Conservation (phyloP, 2,329 filamentous ascomycete genomes). For the Calonectria fujianensis region DNA sequence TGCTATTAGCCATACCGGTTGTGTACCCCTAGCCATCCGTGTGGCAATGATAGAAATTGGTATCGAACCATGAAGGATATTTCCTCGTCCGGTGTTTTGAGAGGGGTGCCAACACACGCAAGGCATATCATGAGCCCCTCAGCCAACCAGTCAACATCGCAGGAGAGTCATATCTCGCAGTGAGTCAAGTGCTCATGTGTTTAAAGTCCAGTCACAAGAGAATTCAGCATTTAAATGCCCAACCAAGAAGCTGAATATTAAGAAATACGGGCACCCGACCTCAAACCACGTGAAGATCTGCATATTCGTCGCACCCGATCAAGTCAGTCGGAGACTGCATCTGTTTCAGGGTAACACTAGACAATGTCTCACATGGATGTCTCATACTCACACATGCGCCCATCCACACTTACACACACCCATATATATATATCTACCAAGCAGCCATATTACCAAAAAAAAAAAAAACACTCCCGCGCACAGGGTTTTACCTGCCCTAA, state of each 20-base stretch:
- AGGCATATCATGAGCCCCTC: not conserved
- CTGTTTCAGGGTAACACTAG: slow-evolving; percentile 9
- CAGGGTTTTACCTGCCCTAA: not conserved
- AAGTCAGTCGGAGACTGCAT: slow-evolving; percentile 2
- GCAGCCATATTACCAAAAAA: not conserved
- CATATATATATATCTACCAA: not conserved
- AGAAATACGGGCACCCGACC: slow-evolving; percentile 12
- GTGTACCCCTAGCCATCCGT: not conserved
- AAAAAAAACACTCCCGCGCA: not conserved
- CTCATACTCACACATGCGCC: not conserved
- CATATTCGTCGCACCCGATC: not conserved
- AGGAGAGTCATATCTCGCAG: not conserved
- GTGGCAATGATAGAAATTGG: not conserved
- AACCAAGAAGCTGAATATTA: not conserved
- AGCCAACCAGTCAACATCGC: not conserved
- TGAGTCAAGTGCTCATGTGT: not conserved
- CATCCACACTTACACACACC: not conserved
- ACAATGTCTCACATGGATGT: not conserved
- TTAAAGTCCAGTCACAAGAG: not conserved
- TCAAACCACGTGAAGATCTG: slow-evolving; percentile 4
- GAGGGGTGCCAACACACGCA: not conserved
- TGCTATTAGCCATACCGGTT: not conserved
- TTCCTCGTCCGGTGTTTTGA: not conserved
- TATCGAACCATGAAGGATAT: not conserved
- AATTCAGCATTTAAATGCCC: not conserved